phyloP scores from a whole-genome alignment of 2,329 filamentous ascomycete species.

The Aspergillus costaricaensis region DNA sequence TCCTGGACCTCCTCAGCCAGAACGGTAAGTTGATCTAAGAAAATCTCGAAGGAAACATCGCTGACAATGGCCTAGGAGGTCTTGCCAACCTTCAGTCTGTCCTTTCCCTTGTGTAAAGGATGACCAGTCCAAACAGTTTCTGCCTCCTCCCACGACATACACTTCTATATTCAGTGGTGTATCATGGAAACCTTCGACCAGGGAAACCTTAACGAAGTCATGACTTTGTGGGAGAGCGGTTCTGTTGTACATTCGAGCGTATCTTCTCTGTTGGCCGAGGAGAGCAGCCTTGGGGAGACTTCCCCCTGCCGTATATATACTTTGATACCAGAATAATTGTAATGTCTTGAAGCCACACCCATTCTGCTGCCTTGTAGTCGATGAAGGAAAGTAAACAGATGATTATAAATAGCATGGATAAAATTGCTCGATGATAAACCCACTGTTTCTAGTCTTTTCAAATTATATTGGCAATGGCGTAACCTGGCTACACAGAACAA shows the following conservation, averaged over 20 bases:
- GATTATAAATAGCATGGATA: too few relatives aligned
- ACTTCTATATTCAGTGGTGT: background rate
- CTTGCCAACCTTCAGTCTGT: conserved; percentile 11
- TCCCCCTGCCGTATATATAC: conserved; percentile 5
- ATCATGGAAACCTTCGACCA: conserved; percentile 6
- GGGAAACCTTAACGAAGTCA: conserved; percentile 9
- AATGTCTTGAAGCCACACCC: background rate
- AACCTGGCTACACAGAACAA: too few relatives aligned
- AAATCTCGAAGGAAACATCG: background rate
- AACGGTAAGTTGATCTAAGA: conserved; percentile 12
- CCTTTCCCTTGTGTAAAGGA: conserved; percentile 7
- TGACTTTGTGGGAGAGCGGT: conserved; percentile 10
- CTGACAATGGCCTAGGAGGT: conserved; percentile 10
- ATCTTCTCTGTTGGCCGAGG: conserved; percentile 7
- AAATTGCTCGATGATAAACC: too few relatives aligned
- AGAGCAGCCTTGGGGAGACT: background rate
- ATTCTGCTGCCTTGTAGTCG: background rate
- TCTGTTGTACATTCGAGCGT: conserved; percentile 3
- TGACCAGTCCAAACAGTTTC: background rate
- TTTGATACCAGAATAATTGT: conserved; percentile 1
- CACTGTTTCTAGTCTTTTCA: too few relatives aligned
- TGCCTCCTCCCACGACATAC: conserved; percentile 5
- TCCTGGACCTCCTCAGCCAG: conserved; percentile 14
- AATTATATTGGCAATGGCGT: too few relatives aligned
- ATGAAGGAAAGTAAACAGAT: too few relatives aligned